A percentile compares a stretch with the other conserved stretches of the same genome.
phyloP scores from a whole-genome alignment of 257 asterid species.

The Phtheirospermum japonicum region DNA sequence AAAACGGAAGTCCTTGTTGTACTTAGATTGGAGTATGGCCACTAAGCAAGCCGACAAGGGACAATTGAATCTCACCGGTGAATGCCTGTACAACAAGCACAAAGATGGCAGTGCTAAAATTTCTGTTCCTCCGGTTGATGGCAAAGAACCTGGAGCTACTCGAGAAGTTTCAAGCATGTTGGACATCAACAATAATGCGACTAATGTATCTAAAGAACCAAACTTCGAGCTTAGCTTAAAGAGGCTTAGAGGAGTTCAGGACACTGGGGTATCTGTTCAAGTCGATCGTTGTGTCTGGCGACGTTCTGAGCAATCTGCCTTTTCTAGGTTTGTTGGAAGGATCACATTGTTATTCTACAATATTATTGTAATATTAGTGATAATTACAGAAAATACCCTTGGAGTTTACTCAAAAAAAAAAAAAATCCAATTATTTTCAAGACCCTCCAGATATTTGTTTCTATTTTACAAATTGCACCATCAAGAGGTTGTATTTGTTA shows the following conservation, averaged over 20 bases:
- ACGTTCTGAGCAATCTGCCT: slow-evolving; percentile 54
- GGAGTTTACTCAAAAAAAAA: background rate
- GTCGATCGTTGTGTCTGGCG: slow-evolving; percentile 43
- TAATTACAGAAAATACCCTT: background rate
- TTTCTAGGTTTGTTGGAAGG: slow-evolving; percentile 14
- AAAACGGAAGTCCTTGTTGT: slow-evolving; percentile 24
- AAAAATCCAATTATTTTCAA: background rate
- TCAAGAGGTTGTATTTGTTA: too few species aligned
- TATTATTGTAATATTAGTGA: background rate
- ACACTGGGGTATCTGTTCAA: slow-evolving; percentile 41
- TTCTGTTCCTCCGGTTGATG: slow-evolving; percentile 30
- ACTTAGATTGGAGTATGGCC: slow-evolving; percentile 27
- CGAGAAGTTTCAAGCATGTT: slow-evolving; percentile 40
- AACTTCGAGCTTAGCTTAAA: slow-evolving; percentile 58
- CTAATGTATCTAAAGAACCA: slow-evolving; percentile 38
- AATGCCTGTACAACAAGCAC: slow-evolving; percentile 5
- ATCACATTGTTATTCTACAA: background rate
- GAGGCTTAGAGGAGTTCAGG: slow-evolving; percentile 55
- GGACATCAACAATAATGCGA: slow-evolving; percentile 34
- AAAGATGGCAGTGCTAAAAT: slow-evolving; percentile 21
- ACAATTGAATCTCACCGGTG: background rate
- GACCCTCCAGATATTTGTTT: background rate
- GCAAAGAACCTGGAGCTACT: slow-evolving; percentile 42
- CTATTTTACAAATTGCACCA: too few species aligned
- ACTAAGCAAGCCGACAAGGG: slow-evolving; percentile 27